These are phyloP conservation scores for Diutina rugosa DNA, from an alignment of 1,139 yeast species.

Conservation along the genomic window DNA sequence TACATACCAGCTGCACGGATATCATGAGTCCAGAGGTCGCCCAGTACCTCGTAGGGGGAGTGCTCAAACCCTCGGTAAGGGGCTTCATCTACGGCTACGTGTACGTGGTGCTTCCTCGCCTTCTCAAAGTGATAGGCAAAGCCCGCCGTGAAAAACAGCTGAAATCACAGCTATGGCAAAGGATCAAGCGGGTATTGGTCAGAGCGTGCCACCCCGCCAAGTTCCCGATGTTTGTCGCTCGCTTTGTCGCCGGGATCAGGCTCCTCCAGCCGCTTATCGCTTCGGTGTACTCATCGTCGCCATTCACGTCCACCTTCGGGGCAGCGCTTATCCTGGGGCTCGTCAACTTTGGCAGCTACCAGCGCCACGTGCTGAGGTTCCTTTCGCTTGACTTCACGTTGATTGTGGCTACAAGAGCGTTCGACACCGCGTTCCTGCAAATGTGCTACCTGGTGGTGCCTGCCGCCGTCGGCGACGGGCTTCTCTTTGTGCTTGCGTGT, in stretches of 20 bases:
- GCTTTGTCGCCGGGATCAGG: constrained; percentile 13
- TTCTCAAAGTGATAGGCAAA: constrained; percentile 7
- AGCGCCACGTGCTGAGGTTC: constrained; percentile 20
- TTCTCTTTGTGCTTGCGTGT: constrained; percentile 17
- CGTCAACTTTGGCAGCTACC: constrained; percentile 16
- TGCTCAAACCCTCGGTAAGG: constrained; percentile 13
- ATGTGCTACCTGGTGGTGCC: constrained; percentile 11
- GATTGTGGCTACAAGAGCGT: constrained; percentile 22
- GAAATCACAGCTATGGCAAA: neutral
- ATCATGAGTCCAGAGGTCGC: neutral
- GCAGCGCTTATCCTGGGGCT: constrained; percentile 18
- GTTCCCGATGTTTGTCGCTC: constrained; percentile 22
- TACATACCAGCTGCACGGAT: neutral
- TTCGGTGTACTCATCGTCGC: neutral
- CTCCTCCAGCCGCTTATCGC: neutral
- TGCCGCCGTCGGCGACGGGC: constrained; percentile 14
- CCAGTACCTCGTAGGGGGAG: neutral
- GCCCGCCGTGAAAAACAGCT: neutral
- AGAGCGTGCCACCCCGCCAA: constrained; percentile 15
- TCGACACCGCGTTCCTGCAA: constrained; percentile 18
- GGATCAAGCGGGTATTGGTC: constrained; percentile 5
- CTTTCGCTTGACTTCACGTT: constrained; percentile 22
- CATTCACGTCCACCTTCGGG: constrained; percentile 13
- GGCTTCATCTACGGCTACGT: constrained; percentile 24
- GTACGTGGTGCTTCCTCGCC: constrained; percentile 20